Conservation (phyloP, 768 basidiomycete species). For the Brasilioporus rufonigricans region DNA sequence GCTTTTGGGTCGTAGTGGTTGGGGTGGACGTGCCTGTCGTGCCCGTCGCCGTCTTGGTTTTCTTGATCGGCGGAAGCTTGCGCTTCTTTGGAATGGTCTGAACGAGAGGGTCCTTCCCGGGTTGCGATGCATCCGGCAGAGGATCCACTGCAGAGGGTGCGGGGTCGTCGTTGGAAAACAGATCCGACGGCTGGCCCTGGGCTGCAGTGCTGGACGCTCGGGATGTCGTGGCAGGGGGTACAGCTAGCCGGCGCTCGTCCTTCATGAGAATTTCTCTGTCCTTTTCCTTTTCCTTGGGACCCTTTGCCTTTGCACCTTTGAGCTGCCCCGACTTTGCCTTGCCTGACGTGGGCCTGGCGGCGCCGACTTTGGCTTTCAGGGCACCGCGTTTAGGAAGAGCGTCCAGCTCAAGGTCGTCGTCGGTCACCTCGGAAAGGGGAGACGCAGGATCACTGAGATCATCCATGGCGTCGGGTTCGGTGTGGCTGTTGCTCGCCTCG, state of each 20-base stretch:
- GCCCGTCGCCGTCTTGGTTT: slow-evolving; percentile 45
- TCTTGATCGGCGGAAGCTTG: slow-evolving; percentile 69
- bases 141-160: slow-evolving; percentile 7
- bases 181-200: slow-evolving; percentile 30
- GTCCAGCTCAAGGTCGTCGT: slow-evolving; percentile 28
- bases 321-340: slow-evolving; percentile 20
- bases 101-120: slow-evolving; percentile 19
- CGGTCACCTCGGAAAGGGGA: slow-evolving; percentile 22
- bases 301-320: slow-evolving; percentile 30
- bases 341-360: slow-evolving; percentile 25
- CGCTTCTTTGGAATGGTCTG: slow-evolving; percentile 49
- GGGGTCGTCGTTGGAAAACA: slow-evolving; percentile 33
- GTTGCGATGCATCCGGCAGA: slow-evolving; percentile 11
- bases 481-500: slow-evolving; percentile 26
- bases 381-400: slow-evolving; percentile 20
- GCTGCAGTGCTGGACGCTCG: slow-evolving; percentile 32
- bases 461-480: slow-evolving; percentile 25
- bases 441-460: slow-evolving; percentile 25
- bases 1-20: slow-evolving; percentile 25
- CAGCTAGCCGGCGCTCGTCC: slow-evolving; percentile 40
- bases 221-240: slow-evolving; percentile 14
- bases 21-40: slow-evolving; percentile 25
- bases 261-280: slow-evolving; percentile 38
- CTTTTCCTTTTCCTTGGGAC: slow-evolving; percentile 29
- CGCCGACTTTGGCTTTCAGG: slow-evolving; percentile 20